Evolutionary conservation across 163 green algal species (phyloP), one percentile per base, ranked within the genome.

Genomic region (Prototheca wickerhamii): DNA sequence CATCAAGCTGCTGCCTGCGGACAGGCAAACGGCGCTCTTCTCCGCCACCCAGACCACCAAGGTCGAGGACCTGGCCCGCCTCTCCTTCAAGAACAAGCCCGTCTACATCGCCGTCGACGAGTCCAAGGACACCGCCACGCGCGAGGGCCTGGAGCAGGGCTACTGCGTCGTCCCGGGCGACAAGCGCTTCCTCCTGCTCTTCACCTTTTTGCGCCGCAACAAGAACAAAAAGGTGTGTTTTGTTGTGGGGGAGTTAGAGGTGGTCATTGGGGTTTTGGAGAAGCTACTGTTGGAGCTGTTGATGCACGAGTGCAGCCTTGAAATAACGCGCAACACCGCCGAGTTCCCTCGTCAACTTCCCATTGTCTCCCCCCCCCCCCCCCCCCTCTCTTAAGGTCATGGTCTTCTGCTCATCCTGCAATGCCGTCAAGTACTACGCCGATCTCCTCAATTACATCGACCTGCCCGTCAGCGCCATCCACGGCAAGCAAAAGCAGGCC

Each of bases 361-460:
- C 10, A 44, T 44, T 15, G 15, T 44, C 10, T 21, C 1, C 10
- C 37, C 37, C 37, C 44, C 1, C 44, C 44, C 44, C 15, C 18
- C 6, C 42, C 44, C 25, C 15, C 29, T 2, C 35, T 4, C 26
- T 30, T 32, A 79, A 93, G 86, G 83, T 96, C 23, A 98, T 98
- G 87, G 91, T 98, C 28, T 98, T 98, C 77, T 98, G 97, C 75
- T 90, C 76, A 34, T 89, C 74, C 31, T 98, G 89, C 74, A 89
- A 88, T 64, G 71, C 60, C 3, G 91, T 97, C 60, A 97, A 98
- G 84, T 98, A 91, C 73, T 88, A 98, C 81, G 67, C 69, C 7
- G 93, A 98, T 78, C 84, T 99, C 55, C 83, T 99, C 50, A 99
- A 99, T 77, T 99, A 96, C 79, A 92, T 99, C 59, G 93, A 99